These are phyloP conservation scores for Nigrograna mackinnonii DNA, from an alignment of 2,329 filamentous ascomycete genomes.

Conservation along the genomic window DNA sequence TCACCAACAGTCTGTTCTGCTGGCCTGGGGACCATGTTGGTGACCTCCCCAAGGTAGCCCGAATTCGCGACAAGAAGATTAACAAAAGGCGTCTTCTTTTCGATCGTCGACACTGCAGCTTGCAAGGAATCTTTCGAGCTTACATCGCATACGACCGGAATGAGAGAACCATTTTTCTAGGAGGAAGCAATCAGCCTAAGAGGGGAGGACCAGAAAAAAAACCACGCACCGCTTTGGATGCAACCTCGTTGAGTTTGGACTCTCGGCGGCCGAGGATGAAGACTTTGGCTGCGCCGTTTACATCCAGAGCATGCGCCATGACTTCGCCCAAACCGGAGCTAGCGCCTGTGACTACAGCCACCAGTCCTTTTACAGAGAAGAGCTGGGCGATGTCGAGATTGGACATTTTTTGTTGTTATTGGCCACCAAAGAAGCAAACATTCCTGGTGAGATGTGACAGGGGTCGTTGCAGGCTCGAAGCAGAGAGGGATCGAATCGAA, in stretches of 20 bases:
- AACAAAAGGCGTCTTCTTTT: constrained; percentile 3
- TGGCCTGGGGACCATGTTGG: no score
- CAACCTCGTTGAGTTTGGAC: constrained; percentile 1
- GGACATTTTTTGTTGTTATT: constrained; percentile 6
- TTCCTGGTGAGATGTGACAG: constrained; percentile 4
- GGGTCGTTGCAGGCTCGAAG: constrained; percentile 4
- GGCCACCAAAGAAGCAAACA: constrained; percentile 4
- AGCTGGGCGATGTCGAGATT: constrained; percentile 4
- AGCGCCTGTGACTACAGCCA: no score
- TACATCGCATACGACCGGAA: neutral
- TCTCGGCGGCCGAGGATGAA: constrained; percentile 10
- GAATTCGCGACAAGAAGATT: constrained; percentile 6
- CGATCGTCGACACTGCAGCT: neutral
- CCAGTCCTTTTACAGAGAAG: no score
- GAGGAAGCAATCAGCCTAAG: no score
- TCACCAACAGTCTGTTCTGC: neutral
- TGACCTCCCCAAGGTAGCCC: no score
- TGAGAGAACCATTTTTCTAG: constrained; percentile 29
- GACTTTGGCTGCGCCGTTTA: constrained; percentile 8
- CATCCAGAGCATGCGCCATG: constrained; percentile 7
- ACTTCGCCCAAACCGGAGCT: constrained; percentile 9
- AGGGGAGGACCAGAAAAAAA: no score
- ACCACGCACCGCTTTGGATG: no score
- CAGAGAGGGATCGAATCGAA: constrained; percentile 3
- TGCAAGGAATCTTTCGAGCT: neutral